Evolutionary conservation across 192 early-diverging fungal genomes (phyloP).

Genomic region (Cetraspora pellucida): DNA sequence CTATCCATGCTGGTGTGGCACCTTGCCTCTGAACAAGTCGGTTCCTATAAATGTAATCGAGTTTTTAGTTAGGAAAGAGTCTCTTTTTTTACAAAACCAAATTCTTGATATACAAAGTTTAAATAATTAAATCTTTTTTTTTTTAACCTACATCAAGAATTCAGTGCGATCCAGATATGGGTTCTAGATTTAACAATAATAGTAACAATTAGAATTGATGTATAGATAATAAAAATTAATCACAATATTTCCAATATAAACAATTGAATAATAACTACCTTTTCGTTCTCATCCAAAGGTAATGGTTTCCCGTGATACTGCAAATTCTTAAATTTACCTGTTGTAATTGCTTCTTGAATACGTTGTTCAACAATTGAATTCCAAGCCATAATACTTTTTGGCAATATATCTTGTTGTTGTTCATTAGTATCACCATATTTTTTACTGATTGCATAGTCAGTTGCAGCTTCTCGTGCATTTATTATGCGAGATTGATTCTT

Average conservation of each 20-base stretch:
- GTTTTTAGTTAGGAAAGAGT: no score
- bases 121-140: not conserved
- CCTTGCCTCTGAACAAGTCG: conserved; percentile 37
- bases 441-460: conserved; percentile 29
- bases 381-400: conserved; percentile 22
- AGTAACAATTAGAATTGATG: not conserved
- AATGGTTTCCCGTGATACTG: conserved; percentile 37
- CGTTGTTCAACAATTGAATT: conserved; percentile 27
- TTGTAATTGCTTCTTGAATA: conserved; percentile 34
- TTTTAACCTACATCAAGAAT: conserved; percentile 20
- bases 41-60: conserved; percentile 30
- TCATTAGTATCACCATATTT: not conserved
- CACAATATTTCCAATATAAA: not conserved
- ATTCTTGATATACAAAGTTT: not conserved
- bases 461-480: conserved; percentile 31
- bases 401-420: not conserved
- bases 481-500: conserved; percentile 28
- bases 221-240: not conserved
- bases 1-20: conserved; percentile 39
- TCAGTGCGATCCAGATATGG: conserved; percentile 40
- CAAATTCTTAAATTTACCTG: conserved; percentile 38
- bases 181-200: not conserved
- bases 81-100: no score
- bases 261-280: not conserved
- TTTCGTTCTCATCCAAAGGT: conserved; percentile 17